A percentile compares a stretch with the other conserved stretches of the same genome.
Evolutionary conservation across 208 protist species (phyloP).

Genomic region (Wallacemonas sp.): DNA sequence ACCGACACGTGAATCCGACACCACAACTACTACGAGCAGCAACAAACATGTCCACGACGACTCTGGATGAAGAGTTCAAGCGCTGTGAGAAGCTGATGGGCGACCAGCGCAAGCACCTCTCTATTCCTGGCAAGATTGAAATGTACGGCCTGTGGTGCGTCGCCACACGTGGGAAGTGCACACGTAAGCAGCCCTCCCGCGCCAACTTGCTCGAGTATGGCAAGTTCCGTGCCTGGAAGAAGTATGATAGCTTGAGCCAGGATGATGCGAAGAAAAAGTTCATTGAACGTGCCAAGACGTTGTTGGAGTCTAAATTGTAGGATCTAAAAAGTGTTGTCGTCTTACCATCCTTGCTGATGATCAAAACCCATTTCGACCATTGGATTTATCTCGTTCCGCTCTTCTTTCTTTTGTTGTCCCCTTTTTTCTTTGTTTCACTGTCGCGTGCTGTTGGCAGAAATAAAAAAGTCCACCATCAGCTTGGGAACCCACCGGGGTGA

Average conservation of each 20-base stretch:
- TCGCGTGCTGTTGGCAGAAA: slow-evolving; percentile 4
- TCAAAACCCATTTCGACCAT: too few species aligned
- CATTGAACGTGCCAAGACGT: slow-evolving; percentile 55
- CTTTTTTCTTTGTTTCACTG: background rate
- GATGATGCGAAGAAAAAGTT: slow-evolving; percentile 80
- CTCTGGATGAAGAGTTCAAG: slow-evolving; percentile 41
- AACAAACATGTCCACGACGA: background rate
- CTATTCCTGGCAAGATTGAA: slow-evolving; percentile 69
- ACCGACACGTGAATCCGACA: too few species aligned
- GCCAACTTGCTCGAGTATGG: slow-evolving; percentile 60
- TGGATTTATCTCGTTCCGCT: too few species aligned
- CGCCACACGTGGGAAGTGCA: slow-evolving; percentile 66
- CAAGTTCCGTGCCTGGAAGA: slow-evolving; percentile 85
- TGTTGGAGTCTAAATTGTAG: slow-evolving; percentile 64
- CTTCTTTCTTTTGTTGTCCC: slow-evolving; percentile 14
- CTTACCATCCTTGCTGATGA: background rate
- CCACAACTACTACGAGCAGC: too few species aligned
- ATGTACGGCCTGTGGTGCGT: slow-evolving; percentile 90
- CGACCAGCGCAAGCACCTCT: slow-evolving; percentile 51
- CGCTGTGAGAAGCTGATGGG: slow-evolving; percentile 39
- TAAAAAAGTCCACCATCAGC: too few species aligned
- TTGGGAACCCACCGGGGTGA: too few species aligned
- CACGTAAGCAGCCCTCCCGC: slow-evolving; percentile 50
- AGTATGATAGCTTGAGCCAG: slow-evolving; percentile 66
- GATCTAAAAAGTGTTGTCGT: background rate